Percentiles rank a stretch among this genome's conserved stretches.
Evolutionary conservation across 345 rosid genomes (phyloP).

Genomic region (Rhodamnia argentea): DNA sequence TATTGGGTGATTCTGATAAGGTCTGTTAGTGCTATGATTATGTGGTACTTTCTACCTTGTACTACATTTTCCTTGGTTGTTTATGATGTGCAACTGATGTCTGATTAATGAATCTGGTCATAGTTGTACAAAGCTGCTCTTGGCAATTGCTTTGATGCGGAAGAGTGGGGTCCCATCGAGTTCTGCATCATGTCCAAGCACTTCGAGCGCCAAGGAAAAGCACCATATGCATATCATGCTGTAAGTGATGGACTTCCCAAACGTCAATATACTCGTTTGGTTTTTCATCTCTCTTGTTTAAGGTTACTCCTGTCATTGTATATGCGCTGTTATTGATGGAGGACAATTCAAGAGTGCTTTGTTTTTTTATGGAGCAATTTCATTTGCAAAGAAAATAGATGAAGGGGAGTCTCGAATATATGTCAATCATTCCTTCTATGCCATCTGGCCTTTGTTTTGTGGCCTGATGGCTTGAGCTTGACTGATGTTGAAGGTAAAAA

Average conservation of each 20-base stretch:
- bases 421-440: no score
- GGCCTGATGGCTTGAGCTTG: background rate
- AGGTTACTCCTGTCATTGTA: background rate
- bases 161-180: constrained; percentile 87
- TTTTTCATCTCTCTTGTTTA: background rate
- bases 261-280: background rate
- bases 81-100: background rate
- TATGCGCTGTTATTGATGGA: background rate
- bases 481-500: background rate
- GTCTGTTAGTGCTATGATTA: constrained; percentile 10
- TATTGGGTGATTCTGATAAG: constrained; percentile 71
- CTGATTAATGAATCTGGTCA: background rate
- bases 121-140: constrained; percentile 86
- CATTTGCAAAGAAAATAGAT: no score
- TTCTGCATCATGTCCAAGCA: constrained; percentile 79
- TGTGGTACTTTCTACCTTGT: background rate
- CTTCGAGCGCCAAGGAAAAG: constrained; percentile 88
- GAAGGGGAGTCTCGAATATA: no score
- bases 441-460: background rate
- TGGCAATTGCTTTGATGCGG: constrained; percentile 74
- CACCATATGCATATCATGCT: constrained; percentile 84
- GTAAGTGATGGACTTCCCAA: constrained; percentile 28
- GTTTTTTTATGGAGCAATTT: background rate
- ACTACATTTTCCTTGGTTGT: constrained; percentile 2
- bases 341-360: background rate